phyloP scores from a whole-genome alignment of 1,139 yeast species.

The Magnusiomyces sp. region DNA sequence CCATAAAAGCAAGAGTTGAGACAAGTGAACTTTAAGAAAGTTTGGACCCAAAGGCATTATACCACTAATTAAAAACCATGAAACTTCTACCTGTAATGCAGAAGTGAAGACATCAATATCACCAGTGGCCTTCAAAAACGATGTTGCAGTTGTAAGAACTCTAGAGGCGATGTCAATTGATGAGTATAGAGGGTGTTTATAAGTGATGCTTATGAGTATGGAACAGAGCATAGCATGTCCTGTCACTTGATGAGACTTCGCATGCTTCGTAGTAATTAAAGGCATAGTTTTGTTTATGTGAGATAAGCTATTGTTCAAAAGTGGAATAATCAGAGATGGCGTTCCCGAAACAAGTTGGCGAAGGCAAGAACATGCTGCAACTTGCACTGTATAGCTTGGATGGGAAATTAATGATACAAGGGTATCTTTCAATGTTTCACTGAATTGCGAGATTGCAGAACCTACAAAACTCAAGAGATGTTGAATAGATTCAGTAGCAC shows the following conservation, averaged over 20 bases:
- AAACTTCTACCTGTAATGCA: slow-evolving; percentile 29
- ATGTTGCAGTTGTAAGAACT: slow-evolving; percentile 29
- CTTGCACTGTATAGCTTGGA: slow-evolving; percentile 21
- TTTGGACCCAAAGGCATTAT: slow-evolving; percentile 61
- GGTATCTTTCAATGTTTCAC: slow-evolving; percentile 20
- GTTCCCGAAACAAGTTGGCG: slow-evolving; percentile 19
- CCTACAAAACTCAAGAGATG: slow-evolving; percentile 27
- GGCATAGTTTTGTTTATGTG: slow-evolving; percentile 24
- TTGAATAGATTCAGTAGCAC: slow-evolving; percentile 23
- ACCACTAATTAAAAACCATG: slow-evolving; percentile 73
- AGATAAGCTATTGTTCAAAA: slow-evolving; percentile 22
- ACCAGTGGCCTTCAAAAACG: slow-evolving; percentile 28
- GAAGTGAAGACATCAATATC: slow-evolving; percentile 25
- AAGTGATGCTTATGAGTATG: slow-evolving; percentile 25
- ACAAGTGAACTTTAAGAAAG: slow-evolving; percentile 59
- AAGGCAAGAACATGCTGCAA: slow-evolving; percentile 20
- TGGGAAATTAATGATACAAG: slow-evolving; percentile 17
- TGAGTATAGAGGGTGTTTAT: slow-evolving; percentile 27
- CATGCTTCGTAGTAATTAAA: slow-evolving; percentile 19
- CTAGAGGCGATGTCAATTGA: slow-evolving; percentile 31
- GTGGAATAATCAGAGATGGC: slow-evolving; percentile 25
- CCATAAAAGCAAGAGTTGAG: slow-evolving; percentile 75
- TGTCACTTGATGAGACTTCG: slow-evolving; percentile 17
- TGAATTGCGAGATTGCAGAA: slow-evolving; percentile 26
- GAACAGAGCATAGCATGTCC: slow-evolving; percentile 28